phyloP scores from a whole-genome alignment of 805 yeast genomes.

The Starmerella apicola region DNA sequence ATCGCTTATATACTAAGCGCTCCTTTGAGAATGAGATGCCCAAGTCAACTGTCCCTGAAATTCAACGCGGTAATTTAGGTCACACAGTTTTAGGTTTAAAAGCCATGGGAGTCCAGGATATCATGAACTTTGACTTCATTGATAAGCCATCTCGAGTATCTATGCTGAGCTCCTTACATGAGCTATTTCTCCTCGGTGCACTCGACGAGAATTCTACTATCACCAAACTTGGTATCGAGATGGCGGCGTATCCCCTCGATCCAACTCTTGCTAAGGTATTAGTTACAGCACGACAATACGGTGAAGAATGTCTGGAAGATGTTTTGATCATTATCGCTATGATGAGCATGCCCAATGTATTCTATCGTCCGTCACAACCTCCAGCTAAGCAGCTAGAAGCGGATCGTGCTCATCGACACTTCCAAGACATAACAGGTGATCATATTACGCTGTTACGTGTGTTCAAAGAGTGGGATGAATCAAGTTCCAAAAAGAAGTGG shows the following conservation, averaged over 20 bases:
- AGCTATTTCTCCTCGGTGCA: constrained; percentile 79
- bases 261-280: constrained; percentile 77
- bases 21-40: constrained; percentile 68
- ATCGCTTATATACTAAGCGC: constrained; percentile 73
- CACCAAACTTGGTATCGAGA: constrained; percentile 63
- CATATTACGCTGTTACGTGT: constrained; percentile 77
- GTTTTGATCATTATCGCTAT: constrained; percentile 66
- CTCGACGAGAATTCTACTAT: constrained; percentile 68
- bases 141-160: constrained; percentile 75
- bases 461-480: constrained; percentile 63
- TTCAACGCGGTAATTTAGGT: constrained; percentile 69
- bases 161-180: constrained; percentile 61
- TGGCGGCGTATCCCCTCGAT: constrained; percentile 88
- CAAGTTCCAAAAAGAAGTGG: constrained; percentile 52
- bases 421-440: constrained; percentile 66
- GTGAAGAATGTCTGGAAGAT: constrained; percentile 45
- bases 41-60: constrained; percentile 77
- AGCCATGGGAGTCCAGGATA: constrained; percentile 74
- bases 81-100: constrained; percentile 63
- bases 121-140: constrained; percentile 75
- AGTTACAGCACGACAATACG: constrained; percentile 36
- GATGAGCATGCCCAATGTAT: constrained; percentile 67
- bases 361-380: constrained; percentile 57
- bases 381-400: constrained; percentile 39
- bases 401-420: constrained; percentile 49